Percentiles rank a stretch among this genome's conserved stretches.
Evolutionary conservation across 2,329 filamentous ascomycete genomes (phyloP).

Genomic region (Hirsutella thompsonii): DNA sequence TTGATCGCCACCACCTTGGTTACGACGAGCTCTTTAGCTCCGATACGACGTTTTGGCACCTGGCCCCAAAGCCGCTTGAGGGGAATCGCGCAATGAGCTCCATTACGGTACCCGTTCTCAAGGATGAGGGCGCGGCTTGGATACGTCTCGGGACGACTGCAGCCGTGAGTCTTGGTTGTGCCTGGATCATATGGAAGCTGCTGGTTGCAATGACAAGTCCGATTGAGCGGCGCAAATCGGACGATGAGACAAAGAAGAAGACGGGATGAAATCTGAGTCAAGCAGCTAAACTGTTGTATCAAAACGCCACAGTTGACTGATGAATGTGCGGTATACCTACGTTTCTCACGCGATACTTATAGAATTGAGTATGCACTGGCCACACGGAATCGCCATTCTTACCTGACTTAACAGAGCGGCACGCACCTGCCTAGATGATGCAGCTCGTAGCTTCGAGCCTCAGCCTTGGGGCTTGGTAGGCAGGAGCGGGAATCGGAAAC

Average conservation of each 20-base stretch:
- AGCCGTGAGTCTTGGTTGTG: conserved; percentile 49
- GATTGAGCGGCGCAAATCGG: conserved; percentile 1
- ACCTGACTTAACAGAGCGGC: too few species aligned
- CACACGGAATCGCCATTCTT: too few species aligned
- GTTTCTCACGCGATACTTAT: too few species aligned
- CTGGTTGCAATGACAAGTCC: conserved; percentile 5
- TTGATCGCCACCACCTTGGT: conserved; percentile 73
- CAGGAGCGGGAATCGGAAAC: neutral
- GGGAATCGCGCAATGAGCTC: conserved; percentile 33
- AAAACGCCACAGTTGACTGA: too few species aligned
- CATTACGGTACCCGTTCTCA: conserved; percentile 53
- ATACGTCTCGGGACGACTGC: conserved; percentile 42
- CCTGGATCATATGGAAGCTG: conserved; percentile 56
- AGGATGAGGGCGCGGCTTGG: conserved; percentile 33
- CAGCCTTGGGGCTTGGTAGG: too few species aligned
- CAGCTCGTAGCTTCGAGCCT: too few species aligned
- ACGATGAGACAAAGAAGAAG: conserved; percentile 6
- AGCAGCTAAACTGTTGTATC: neutral
- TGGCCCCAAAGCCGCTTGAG: conserved; percentile 35
- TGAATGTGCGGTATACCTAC: too few species aligned
- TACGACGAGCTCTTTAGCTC: conserved; percentile 72
- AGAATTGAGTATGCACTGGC: too few species aligned
- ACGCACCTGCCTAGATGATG: too few species aligned
- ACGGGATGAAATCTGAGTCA: conserved; percentile 13
- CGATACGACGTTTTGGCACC: conserved; percentile 73